These are phyloP conservation scores for Kwoniella pini DNA, from an alignment of 768 basidiomycete genomes.

Conservation along the genomic window DNA sequence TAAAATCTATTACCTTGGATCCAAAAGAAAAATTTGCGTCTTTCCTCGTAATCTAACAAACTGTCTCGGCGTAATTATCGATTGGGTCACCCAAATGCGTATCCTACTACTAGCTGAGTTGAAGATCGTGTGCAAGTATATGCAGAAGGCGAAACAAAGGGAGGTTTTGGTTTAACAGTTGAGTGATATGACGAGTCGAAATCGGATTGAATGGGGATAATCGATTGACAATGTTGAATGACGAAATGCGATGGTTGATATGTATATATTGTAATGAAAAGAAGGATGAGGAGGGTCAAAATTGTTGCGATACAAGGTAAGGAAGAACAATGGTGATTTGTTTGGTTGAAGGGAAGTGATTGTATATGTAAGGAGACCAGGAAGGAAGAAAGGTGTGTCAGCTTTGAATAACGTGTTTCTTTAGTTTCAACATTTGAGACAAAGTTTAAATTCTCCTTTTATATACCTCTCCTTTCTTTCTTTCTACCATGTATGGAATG, in stretches of 20 bases:
- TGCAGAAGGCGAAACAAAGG: slow-evolving; percentile 1
- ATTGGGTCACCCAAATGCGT: neutral
- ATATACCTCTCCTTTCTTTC: neutral
- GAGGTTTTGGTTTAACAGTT: neutral
- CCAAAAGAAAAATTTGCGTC: neutral
- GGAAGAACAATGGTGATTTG: neutral
- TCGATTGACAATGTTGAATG: neutral
- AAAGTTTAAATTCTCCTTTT: neutral
- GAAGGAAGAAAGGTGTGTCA: slow-evolving; percentile 6
- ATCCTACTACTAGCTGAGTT: neutral
- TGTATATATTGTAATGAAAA: neutral
- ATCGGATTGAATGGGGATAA: neutral
- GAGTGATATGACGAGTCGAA: neutral
- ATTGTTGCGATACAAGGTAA: neutral
- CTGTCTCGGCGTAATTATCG: neutral
- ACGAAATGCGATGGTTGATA: neutral
- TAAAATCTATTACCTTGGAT: neutral
- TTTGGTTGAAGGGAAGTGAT: slow-evolving; percentile 3
- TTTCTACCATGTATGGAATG: neutral
- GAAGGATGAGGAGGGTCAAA: neutral
- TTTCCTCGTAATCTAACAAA: neutral
- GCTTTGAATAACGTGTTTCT: slow-evolving; percentile 8
- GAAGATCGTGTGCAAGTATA: neutral
- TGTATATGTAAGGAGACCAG: slow-evolving; percentile 1
- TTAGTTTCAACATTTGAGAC: slow-evolving; percentile 10